Conservation (phyloP, 1,284 basidiomycete species). For the Ustilago trichophora region DNA sequence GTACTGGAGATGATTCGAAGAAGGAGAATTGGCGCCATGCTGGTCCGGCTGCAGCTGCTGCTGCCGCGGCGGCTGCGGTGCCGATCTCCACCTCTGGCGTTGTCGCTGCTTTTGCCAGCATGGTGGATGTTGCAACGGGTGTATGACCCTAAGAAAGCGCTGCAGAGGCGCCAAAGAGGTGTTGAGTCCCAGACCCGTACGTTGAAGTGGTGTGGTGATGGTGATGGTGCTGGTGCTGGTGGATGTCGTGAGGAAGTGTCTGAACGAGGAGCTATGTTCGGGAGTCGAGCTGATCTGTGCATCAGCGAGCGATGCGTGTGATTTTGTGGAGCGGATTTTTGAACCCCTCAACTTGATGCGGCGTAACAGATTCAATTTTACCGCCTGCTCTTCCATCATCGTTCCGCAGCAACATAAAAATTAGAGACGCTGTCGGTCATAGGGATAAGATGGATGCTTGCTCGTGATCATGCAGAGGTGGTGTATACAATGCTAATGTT, state of each 20-base stretch:
- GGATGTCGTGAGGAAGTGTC: conserved; percentile 22
- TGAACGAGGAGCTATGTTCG: no score
- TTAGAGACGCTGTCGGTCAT: neutral
- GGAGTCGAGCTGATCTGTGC: conserved; percentile 20
- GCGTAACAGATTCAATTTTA: neutral
- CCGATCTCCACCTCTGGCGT: conserved; percentile 25
- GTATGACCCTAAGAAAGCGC: no score
- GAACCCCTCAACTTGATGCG: neutral
- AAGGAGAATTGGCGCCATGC: conserved; percentile 60
- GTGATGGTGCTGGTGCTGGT: neutral
- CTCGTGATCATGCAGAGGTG: no score
- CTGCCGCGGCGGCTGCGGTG: conserved; percentile 31
- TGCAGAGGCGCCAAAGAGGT: no score
- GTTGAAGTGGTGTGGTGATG: no score
- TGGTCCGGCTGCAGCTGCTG: conserved; percentile 46
- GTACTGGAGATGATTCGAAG: conserved; percentile 48
- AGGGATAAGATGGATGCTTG: no score
- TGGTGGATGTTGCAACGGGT: neutral
- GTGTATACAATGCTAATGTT: no score
- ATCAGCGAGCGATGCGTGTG: neutral
- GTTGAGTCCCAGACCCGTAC: no score
- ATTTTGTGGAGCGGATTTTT: conserved; percentile 8
- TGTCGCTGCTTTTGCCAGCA: conserved; percentile 14
- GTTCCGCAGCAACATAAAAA: neutral
- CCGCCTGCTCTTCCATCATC: neutral